Conservation (phyloP, 768 basidiomycete species). For the Serendipita sp. region DNA sequence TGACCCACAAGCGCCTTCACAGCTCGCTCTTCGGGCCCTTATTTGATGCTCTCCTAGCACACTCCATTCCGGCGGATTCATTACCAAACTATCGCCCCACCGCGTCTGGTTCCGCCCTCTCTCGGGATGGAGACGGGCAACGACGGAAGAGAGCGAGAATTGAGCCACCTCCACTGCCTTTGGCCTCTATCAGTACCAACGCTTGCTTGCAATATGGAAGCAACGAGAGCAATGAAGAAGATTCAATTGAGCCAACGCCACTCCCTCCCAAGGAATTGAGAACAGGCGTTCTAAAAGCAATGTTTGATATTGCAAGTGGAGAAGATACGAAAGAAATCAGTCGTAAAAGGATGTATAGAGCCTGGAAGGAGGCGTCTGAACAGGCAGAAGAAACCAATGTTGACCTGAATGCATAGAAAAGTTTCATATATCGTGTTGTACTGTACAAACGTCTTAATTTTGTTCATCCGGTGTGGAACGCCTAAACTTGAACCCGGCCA, state of each 20-base stretch:
- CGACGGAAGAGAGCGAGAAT: conserved; percentile 35
- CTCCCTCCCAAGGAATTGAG: conserved; percentile 24
- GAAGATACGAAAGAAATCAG: conserved; percentile 63
- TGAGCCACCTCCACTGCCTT: conserved; percentile 22
- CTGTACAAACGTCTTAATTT: neutral
- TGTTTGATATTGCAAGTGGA: conserved; percentile 64
- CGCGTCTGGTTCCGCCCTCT: conserved; percentile 15
- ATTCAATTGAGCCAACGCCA: conserved; percentile 12
- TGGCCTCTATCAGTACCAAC: conserved; percentile 34
- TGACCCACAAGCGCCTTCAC: conserved; percentile 61
- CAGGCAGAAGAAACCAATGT: conserved; percentile 24
- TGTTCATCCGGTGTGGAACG: too few species aligned
- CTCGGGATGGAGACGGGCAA: conserved; percentile 22
- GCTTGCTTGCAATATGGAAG: conserved; percentile 33
- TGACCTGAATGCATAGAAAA: neutral
- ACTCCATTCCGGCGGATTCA: neutral
- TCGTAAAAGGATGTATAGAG: conserved; percentile 64
- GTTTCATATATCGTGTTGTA: neutral
- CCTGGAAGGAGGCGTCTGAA: conserved; percentile 50
- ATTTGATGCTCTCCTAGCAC: conserved; percentile 30
- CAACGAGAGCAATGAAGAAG: conserved; percentile 21
- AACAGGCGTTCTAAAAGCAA: conserved; percentile 36
- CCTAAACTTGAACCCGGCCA: neutral
- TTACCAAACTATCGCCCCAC: conserved; percentile 1
- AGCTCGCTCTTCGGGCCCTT: conserved; percentile 55